These are phyloP conservation scores for Thymus quinquecostatus DNA, from an alignment of 257 asterid genomes.

Conservation along the genomic window DNA sequence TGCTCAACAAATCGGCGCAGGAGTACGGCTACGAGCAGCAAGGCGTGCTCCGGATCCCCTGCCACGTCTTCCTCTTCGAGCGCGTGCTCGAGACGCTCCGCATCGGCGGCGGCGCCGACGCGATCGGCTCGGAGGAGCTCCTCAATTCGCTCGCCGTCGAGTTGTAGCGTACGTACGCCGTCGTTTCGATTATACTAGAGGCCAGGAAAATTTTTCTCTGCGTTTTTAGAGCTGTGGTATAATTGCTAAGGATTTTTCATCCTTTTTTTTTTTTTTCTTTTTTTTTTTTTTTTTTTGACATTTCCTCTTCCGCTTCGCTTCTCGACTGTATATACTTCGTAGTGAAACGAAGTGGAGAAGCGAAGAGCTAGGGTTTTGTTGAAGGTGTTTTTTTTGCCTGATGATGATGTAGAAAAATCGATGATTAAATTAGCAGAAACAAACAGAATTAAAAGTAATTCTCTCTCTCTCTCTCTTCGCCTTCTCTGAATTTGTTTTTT, in stretches of 20 bases:
- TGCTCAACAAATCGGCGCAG: constrained; percentile 71
- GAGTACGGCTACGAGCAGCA: constrained; percentile 87
- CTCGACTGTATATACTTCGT: constrained; percentile 44
- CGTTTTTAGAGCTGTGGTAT: constrained; percentile 25
- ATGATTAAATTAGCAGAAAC: constrained; percentile 5
- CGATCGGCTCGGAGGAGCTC: constrained; percentile 56
- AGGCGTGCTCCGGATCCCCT: constrained; percentile 86
- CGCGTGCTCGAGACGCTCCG: constrained; percentile 81
- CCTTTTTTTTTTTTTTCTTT: not conserved
- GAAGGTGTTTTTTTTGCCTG: constrained; percentile 39
- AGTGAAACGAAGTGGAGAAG: constrained; percentile 38
- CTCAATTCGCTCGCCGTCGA: constrained; percentile 44
- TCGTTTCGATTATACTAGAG: constrained; percentile 2
- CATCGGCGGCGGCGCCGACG: constrained; percentile 39
- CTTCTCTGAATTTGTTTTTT: constrained; percentile 2
- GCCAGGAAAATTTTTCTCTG: not conserved
- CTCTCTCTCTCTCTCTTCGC: not conserved
- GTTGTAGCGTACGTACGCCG: constrained; percentile 28
- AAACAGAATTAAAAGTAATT: not conserved
- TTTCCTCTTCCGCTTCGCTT: constrained; percentile 26
- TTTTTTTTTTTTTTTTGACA: not conserved
- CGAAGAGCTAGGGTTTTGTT: constrained; percentile 29
- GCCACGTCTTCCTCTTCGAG: constrained; percentile 76
- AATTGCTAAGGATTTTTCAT: not conserved
- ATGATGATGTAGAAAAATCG: constrained; percentile 30